phyloP scores from a whole-genome alignment of 2,329 filamentous ascomycete genomes.

The Aureobasidium sp. region DNA sequence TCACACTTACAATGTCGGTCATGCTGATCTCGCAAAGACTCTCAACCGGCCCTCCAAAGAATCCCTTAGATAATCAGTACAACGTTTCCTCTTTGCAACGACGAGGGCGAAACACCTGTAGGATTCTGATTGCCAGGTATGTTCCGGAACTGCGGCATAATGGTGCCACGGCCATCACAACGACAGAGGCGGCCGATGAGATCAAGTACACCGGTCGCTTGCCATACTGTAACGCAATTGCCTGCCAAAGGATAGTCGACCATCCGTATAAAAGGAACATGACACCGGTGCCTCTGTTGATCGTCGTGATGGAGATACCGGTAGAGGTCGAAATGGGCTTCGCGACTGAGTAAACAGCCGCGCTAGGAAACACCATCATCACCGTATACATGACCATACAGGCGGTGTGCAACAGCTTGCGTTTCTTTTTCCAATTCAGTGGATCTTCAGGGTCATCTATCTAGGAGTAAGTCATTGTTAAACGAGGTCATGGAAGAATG shows the following conservation, averaged over 20 bases:
- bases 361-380: slow-evolving; percentile 26
- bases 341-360: slow-evolving; percentile 19
- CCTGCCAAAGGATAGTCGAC: slow-evolving; percentile 41
- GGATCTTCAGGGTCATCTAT: slow-evolving; percentile 21
- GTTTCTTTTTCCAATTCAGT: slow-evolving; percentile 19
- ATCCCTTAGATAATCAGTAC: slow-evolving; percentile 13
- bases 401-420: slow-evolving; percentile 17
- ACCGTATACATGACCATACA: slow-evolving; percentile 25
- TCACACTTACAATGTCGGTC: slow-evolving; percentile 17
- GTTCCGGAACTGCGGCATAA: slow-evolving; percentile 16
- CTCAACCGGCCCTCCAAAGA: slow-evolving; percentile 22
- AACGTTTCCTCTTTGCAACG: neutral
- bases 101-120: slow-evolving; percentile 5
- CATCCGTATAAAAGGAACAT: slow-evolving; percentile 38
- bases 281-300: slow-evolving; percentile 25
- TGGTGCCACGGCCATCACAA: slow-evolving; percentile 20
- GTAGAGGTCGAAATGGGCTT: slow-evolving; percentile 22
- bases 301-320: slow-evolving; percentile 18
- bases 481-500: neutral
- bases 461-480: neutral
- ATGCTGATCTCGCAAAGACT: slow-evolving; percentile 19
- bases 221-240: slow-evolving; percentile 39
- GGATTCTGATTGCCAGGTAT: slow-evolving; percentile 24
- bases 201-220: slow-evolving; percentile 23
- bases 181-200: slow-evolving; percentile 16